Percentiles rank a stretch among this genome's conserved stretches.
Conservation (phyloP, 805 yeast genomes). For the Huiozyma sinensis region DNA sequence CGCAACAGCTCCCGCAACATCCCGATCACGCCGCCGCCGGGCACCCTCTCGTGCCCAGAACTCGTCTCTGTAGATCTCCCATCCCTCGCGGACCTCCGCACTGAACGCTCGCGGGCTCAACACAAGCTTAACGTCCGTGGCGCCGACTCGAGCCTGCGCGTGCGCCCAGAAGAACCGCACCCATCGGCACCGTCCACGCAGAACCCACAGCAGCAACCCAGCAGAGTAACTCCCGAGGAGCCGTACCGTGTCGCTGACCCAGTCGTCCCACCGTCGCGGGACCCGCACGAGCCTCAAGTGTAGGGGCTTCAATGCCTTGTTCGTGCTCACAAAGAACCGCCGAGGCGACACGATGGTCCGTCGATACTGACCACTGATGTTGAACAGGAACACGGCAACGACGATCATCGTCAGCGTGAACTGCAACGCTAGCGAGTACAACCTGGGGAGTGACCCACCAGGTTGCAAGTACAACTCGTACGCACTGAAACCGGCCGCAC, state of each 20-base stretch:
- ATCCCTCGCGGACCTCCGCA: conserved; percentile 77
- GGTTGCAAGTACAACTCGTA: conserved; percentile 29
- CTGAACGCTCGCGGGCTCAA: conserved; percentile 73
- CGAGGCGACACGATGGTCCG: conserved; percentile 78
- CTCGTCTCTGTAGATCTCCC: conserved; percentile 90
- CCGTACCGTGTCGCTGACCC: conserved; percentile 24
- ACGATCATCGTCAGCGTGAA: conserved; percentile 17
- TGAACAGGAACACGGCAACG: conserved; percentile 67
- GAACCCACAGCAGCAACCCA: conserved; percentile 40
- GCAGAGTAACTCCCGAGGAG: no score
- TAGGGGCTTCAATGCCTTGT: conserved; percentile 78
- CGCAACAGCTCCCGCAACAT: no score
- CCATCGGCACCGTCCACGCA: conserved; percentile 46
- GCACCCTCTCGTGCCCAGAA: conserved; percentile 84
- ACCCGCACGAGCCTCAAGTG: conserved; percentile 69
- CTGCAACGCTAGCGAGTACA: conserved; percentile 26
- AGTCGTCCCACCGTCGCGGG: conserved; percentile 30
- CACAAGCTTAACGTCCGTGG: conserved; percentile 68
- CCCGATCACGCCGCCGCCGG: conserved; percentile 35
- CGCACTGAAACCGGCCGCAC: conserved; percentile 31
- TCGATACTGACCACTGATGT: conserved; percentile 80
- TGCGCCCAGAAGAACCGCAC: conserved; percentile 30
- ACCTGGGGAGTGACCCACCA: conserved; percentile 11
- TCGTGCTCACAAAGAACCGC: conserved; percentile 67
- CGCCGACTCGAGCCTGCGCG: conserved; percentile 55